Conservation (phyloP, 1,284 basidiomycete species). For the Moesziomyces globuligerus region DNA sequence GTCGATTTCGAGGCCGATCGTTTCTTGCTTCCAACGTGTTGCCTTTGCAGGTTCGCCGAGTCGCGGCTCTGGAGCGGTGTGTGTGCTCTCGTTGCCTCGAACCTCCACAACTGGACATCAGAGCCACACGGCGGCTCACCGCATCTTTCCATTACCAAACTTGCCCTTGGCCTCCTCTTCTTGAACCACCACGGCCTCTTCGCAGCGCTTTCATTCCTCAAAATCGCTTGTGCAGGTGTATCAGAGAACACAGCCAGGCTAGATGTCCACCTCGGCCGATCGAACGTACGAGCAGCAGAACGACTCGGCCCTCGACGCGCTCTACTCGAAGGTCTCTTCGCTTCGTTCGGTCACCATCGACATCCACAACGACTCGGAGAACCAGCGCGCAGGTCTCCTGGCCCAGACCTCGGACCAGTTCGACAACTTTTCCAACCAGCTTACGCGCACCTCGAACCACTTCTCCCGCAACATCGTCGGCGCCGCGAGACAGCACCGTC, state of each 20-base stretch:
- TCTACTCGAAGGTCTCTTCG: conserved; percentile 59
- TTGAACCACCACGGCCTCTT: neutral
- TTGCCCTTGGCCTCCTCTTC: neutral
- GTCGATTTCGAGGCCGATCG: neutral
- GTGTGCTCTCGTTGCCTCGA: no score
- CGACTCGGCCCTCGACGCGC: conserved; percentile 58
- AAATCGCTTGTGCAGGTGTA: neutral
- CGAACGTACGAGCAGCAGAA: conserved; percentile 64
- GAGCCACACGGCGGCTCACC: neutral
- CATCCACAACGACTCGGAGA: conserved; percentile 62
- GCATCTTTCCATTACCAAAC: no score
- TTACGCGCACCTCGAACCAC: conserved; percentile 50
- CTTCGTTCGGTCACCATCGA: conserved; percentile 60
- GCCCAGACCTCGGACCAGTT: conserved; percentile 53
- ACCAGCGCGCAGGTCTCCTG: conserved; percentile 39
- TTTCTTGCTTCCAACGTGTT: no score
- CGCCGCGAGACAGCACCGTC: conserved; percentile 47
- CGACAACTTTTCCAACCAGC: conserved; percentile 33
- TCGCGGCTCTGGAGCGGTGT: no score
- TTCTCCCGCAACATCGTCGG: conserved; percentile 43
- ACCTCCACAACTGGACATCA: no score
- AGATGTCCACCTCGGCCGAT: conserved; percentile 54
- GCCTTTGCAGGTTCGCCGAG: no score
- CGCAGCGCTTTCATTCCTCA: neutral
- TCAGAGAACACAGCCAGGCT: conserved; percentile 8